A percentile compares a stretch with the other conserved stretches of the same genome.
These are phyloP conservation scores for Suillus brevipes DNA, from an alignment of 768 basidiomycete genomes.

Conservation along the genomic window DNA sequence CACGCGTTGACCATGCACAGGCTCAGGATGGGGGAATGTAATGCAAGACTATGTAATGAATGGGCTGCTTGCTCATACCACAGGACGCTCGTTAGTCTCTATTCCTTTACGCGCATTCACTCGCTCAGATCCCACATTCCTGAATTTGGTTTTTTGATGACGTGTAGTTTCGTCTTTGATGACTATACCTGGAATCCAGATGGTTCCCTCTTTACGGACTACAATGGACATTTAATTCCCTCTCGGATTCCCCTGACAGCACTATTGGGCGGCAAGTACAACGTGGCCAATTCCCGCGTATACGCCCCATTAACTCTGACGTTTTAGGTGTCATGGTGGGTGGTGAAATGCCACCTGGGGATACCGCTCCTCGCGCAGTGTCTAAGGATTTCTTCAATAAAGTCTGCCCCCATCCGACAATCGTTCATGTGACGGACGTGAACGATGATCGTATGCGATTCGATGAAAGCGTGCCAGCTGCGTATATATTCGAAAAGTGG, in stretches of 20 bases:
- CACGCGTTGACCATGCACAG: slow-evolving; percentile 17
- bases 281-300: background rate
- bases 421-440: slow-evolving; percentile 32
- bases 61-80: slow-evolving; percentile 34
- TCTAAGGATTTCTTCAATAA: slow-evolving; percentile 37
- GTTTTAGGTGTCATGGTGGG: slow-evolving; percentile 43
- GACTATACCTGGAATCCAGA: slow-evolving; percentile 43
- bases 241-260: slow-evolving; percentile 44
- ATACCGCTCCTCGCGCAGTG: slow-evolving; percentile 37
- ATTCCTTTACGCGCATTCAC: background rate
- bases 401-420: slow-evolving; percentile 40
- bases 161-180: slow-evolving; percentile 41
- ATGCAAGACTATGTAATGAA: slow-evolving; percentile 43
- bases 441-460: slow-evolving; percentile 31
- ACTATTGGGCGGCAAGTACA: slow-evolving; percentile 35
- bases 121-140: background rate
- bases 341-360: slow-evolving; percentile 35
- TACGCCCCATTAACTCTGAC: background rate
- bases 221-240: slow-evolving; percentile 37
- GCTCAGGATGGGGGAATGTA: slow-evolving; percentile 41
- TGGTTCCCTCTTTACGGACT: slow-evolving; percentile 37
- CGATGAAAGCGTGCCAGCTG: slow-evolving; percentile 25
- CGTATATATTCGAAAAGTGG: slow-evolving; percentile 39
- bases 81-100: slow-evolving; percentile 36
- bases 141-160: slow-evolving; percentile 7